Evolutionary conservation across 75 land plant species (phyloP).

Genomic region (Larix kaempferi): DNA sequence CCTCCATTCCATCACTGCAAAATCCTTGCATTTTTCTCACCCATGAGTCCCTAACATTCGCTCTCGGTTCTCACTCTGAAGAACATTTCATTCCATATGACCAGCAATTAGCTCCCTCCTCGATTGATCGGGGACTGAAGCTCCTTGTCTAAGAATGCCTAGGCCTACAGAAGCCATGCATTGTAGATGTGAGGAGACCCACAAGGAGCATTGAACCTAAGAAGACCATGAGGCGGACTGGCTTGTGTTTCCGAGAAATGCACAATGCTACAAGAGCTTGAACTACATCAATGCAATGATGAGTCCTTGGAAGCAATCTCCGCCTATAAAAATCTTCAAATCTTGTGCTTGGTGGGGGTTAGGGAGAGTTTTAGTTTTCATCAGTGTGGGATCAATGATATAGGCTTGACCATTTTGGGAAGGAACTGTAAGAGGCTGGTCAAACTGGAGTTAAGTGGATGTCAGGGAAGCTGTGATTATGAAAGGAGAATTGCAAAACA

Average conservation of each 20-base stretch:
- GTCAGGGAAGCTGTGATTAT: no score
- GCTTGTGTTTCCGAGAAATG: slow-evolving; percentile 48
- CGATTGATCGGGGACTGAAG: slow-evolving; percentile 53
- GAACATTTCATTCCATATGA: slow-evolving; percentile 6
- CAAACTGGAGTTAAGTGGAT: no score
- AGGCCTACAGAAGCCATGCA: slow-evolving; percentile 39
- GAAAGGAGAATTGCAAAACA: no score
- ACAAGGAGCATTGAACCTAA: not conserved
- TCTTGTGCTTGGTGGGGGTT: no score
- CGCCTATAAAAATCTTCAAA: no score
- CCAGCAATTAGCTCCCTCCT: slow-evolving; percentile 23
- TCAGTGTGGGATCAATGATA: no score
- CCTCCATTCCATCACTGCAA: slow-evolving; percentile 30
- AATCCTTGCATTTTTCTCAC: slow-evolving; percentile 29
- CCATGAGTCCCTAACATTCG: slow-evolving; percentile 33
- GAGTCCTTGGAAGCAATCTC: no score
- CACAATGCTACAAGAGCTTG: no score
- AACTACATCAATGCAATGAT: no score
- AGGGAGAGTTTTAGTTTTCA: no score
- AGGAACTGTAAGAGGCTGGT: no score
- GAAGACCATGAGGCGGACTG: slow-evolving; percentile 47
- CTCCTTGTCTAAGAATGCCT: slow-evolving; percentile 52
- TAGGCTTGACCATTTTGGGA: no score
- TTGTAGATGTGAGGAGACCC: slow-evolving; percentile 27
- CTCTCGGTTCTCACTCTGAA: slow-evolving; percentile 15